Base-by-base conservation (phyloP, 441 rosid genomes). In the Codiaeum variegatum region DNA sequence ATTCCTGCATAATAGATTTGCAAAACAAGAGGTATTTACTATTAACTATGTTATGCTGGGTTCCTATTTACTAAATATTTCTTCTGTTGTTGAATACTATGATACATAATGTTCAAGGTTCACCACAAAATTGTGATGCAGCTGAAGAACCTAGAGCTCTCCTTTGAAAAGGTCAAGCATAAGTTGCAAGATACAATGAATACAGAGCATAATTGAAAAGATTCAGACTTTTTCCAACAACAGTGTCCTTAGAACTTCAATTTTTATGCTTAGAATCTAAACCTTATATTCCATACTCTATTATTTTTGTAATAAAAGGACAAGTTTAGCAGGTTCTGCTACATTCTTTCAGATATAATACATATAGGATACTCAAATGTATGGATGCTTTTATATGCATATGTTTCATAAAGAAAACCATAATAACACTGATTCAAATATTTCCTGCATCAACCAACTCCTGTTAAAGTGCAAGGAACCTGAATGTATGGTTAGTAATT, bases 1-100 rank as follows among this genome's bases (percentile, higher is more conserved):
- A 67, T 88, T 76, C 79, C 70, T 79, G 71, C 76, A 69, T 16
- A 86, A 86, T 32, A 81, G 81, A 73, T 86, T 83, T 78, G 88
- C 92, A 60, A 82, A 70, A 73, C 77, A 81, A 79, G 83, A 86
- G 88, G 92, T 86, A 83, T 66, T 4, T 28, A 51, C 60, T 4
- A 21, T 36, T 24, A 36, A n/a, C 72, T 9, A 6, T n/a, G 13
- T 19, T n/a, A 38, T 10, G 56, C 28, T 44, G 28, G 21, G 21
- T 62, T n/a, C 28, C 9, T 18, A 70, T 19, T 36, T 26, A n/a
- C 31, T 36, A 24, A 5, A 42, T 23, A 28, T 40, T 40, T 13
- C 12, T 64, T 16, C 16, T 40, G 44, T 64, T 24, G 3, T 44
- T 52, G 5, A 40, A 9, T 16, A 62, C 28, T 36, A 51, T 31